Conservation (phyloP, 805 yeast genomes). For the Vanderwaltozyma verrucispora region DNA sequence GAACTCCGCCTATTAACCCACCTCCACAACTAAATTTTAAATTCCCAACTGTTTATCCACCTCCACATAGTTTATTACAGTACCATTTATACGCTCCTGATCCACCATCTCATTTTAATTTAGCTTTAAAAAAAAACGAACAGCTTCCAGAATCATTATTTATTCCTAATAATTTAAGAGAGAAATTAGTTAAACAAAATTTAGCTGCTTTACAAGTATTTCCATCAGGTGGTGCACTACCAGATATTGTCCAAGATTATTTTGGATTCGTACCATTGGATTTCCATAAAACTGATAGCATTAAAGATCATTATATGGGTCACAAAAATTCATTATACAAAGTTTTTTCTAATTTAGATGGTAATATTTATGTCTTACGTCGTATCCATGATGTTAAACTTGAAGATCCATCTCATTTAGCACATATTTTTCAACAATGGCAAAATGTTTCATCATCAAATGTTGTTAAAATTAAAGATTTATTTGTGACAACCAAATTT, state of each 20-base stretch:
- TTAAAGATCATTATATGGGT: constrained; percentile 34
- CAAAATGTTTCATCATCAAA: constrained; percentile 38
- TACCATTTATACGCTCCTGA: constrained; percentile 86
- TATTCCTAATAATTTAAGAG: constrained; percentile 62
- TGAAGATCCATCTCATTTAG: constrained; percentile 36
- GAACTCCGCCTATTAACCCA: neutral
- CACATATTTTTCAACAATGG: constrained; percentile 55
- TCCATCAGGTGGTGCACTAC: constrained; percentile 36
- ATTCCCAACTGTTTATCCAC: constrained; percentile 30
- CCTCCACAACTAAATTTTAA: constrained; percentile 9
- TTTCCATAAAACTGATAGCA: constrained; percentile 25
- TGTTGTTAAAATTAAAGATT: constrained; percentile 61
- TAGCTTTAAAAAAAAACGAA: constrained; percentile 59
- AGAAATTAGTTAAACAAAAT: constrained; percentile 57
- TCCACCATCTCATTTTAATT: constrained; percentile 63
- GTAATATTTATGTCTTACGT: constrained; percentile 64
- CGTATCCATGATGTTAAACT: constrained; percentile 55
- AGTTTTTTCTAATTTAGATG: constrained; percentile 70
- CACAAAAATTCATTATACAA: constrained; percentile 59
- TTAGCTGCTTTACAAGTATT: constrained; percentile 71
- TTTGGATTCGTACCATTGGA: constrained; percentile 83
- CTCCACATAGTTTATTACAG: constrained; percentile 39
- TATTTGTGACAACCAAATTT: constrained; percentile 79
- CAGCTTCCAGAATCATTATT: constrained; percentile 60
- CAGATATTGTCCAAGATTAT: constrained; percentile 71